phyloP scores from a whole-genome alignment of 768 basidiomycete species.

The Chlorophyllum brunneum region DNA sequence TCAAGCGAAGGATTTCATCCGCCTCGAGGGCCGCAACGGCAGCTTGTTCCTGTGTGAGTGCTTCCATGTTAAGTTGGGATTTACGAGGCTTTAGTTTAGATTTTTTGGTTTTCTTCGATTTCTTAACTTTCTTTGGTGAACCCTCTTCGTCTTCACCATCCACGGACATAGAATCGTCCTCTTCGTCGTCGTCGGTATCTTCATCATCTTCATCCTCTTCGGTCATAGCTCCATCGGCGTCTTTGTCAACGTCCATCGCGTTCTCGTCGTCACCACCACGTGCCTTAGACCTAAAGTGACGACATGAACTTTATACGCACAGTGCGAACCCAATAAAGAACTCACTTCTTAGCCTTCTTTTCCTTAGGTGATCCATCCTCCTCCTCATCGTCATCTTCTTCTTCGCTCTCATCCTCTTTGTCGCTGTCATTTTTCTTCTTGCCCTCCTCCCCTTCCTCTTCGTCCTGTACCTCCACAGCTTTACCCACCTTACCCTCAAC shows the following conservation, averaged over 20 bases:
- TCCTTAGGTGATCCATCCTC: conserved; percentile 20
- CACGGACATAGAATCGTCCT: conserved; percentile 30
- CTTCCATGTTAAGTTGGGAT: conserved; percentile 66
- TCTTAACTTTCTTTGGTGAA: conserved; percentile 26
- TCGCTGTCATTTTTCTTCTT: conserved; percentile 31
- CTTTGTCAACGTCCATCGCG: conserved; percentile 53
- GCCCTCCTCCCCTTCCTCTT: conserved; percentile 32
- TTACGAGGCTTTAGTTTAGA: conserved; percentile 55
- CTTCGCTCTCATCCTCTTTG: conserved; percentile 18
- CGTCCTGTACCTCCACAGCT: conserved; percentile 45
- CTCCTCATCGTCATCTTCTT: conserved; percentile 25
- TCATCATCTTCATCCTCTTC: conserved; percentile 37
- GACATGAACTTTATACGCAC: conserved; percentile 1
- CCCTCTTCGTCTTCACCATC: conserved; percentile 29
- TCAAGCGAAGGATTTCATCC: conserved; percentile 60
- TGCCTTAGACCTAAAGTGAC: conserved; percentile 24
- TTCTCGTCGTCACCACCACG: conserved; percentile 31
- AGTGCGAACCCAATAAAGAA: background rate
- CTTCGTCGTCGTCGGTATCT: conserved; percentile 31
- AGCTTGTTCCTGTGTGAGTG: conserved; percentile 67
- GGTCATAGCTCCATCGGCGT: conserved; percentile 27
- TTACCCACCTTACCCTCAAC: conserved; percentile 68
- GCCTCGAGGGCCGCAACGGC: conserved; percentile 66
- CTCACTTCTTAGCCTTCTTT: conserved; percentile 33
- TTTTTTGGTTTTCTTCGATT: conserved; percentile 39